These are phyloP conservation scores for Jackrogersella multiformis DNA, from an alignment of 495 filamentous ascomycete genomes.

Conservation along the genomic window DNA sequence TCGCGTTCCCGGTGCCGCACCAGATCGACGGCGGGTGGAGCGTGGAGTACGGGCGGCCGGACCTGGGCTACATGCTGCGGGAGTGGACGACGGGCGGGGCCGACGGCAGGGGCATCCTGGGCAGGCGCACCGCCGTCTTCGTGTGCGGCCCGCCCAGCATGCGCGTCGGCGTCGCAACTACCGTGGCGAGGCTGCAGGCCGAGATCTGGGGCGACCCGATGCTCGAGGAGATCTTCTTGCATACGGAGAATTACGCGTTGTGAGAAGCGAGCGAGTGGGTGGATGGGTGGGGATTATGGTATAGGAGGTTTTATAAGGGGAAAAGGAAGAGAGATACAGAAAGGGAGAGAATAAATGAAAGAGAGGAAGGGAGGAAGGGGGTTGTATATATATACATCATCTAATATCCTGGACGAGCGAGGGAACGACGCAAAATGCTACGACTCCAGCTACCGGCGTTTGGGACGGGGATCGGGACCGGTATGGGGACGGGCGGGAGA, in stretches of 20 bases:
- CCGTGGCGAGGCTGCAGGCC: slow-evolving; percentile 82
- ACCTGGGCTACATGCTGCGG: slow-evolving; percentile 83
- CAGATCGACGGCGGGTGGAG: slow-evolving; percentile 83
- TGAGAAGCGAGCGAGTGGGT: slow-evolving; percentile 45
- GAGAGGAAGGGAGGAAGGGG: background rate
- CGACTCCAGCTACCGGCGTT: background rate
- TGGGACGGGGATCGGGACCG: background rate
- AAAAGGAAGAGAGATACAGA: too few species aligned
- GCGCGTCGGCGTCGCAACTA: slow-evolving; percentile 84
- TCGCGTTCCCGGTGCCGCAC: slow-evolving; percentile 75
- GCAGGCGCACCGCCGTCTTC: slow-evolving; percentile 86
- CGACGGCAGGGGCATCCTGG: slow-evolving; percentile 72
- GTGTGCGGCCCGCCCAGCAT: slow-evolving; percentile 90
- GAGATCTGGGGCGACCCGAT: slow-evolving; percentile 79
- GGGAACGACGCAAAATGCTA: background rate
- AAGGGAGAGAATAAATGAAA: too few species aligned
- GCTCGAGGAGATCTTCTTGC: slow-evolving; percentile 91
- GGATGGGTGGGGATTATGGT: background rate
- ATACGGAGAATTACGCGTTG: slow-evolving; percentile 93
- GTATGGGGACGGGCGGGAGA: background rate
- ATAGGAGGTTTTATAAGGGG: background rate
- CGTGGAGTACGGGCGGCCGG: slow-evolving; percentile 92
- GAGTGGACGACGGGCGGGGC: slow-evolving; percentile 72
- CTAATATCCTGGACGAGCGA: background rate
- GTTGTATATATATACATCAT: slow-evolving; percentile 2